Base-by-base conservation (phyloP, 352 stramenopile genomes). In the Phytophthora chlamydospora region DNA sequence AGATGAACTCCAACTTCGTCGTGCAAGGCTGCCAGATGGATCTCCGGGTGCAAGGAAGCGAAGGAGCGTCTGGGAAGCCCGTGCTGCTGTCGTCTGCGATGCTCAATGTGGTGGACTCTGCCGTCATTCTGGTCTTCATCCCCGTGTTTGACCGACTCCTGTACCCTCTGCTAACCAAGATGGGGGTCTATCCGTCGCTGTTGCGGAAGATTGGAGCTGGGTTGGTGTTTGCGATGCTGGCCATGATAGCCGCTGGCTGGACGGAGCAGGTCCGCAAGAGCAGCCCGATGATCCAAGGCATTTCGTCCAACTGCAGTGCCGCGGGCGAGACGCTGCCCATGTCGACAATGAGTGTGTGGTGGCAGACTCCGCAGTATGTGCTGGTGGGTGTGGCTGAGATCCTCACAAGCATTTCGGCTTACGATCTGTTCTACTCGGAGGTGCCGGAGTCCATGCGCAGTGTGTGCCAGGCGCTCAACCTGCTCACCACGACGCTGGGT, bases 401-500 rank as follows among this genome's bases (percentile, higher is more conserved):
- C 60, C 66, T 97, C 51, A 92, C 87, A 19, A 95, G 84, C 58
- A 97, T 97, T 46, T 93, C 89, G 4, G 76, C 88, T 8, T 95
- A 95, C 72, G 88, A 95, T 62, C 65, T 98, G n/a, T 98, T 97
- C 64, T 97, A 97, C 67, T 94, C 88, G 14, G 89, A 98, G 66
- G 90, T 96, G 4, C 91, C 91, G 9, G 80, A 90, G 68, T 91
- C 80, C 24, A 97, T 97, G 91, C 83, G 91, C 43, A 96, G 90
- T 53, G 88, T 97, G 6, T 95, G 88, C 52, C 89, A 97, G 44
- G 88, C 91, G 9, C 78, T 97, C 8, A 97, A 97, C 57, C 43
- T 98, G 39, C 69, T 97, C 16, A 97, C 90, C 1, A 97, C 86
- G 0, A 96, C 91, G 43, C 75, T 98, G 19, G 90, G 90, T 3